Percentiles rank a stretch among this genome's conserved stretches.
phyloP scores from a whole-genome alignment of 2,329 filamentous ascomycete genomes.

The Ophiostoma quercus region DNA sequence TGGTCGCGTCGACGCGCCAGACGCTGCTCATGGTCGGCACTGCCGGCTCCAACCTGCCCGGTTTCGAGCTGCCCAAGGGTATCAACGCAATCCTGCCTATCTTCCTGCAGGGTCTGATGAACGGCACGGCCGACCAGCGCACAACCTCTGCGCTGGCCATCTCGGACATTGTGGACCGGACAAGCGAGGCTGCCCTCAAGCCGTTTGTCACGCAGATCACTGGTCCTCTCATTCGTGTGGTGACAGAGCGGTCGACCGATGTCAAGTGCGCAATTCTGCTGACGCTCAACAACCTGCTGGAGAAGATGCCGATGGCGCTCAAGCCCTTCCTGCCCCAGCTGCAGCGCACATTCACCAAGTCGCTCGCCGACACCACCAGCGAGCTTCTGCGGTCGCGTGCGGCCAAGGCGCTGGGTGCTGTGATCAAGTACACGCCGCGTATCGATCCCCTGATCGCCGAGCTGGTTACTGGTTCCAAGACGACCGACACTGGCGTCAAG shows the following conservation, averaged over 20 bases:
- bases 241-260: slow-evolving; percentile 91
- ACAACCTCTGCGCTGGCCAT: slow-evolving; percentile 89
- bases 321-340: slow-evolving; percentile 97
- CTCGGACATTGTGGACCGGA: slow-evolving; percentile 91
- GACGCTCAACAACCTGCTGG: slow-evolving; percentile 88
- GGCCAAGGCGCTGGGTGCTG: slow-evolving; percentile 85
- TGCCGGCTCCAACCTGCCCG: slow-evolving; percentile 74
- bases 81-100: slow-evolving; percentile 95
- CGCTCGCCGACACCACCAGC: slow-evolving; percentile 86
- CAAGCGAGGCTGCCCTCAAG: slow-evolving; percentile 79
- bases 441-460: slow-evolving; percentile 91
- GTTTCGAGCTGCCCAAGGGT: slow-evolving; percentile 89
- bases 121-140: slow-evolving; percentile 85
- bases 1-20: slow-evolving; percentile 81
- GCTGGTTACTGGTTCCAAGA: slow-evolving; percentile 92
- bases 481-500: slow-evolving; percentile 76
- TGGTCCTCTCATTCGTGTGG: slow-evolving; percentile 92
- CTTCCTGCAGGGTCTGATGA: slow-evolving; percentile 96
- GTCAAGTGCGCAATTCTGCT: slow-evolving; percentile 93
- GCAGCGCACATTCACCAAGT: slow-evolving; percentile 94
- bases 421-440: slow-evolving; percentile 92
- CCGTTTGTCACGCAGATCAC: slow-evolving; percentile 97
- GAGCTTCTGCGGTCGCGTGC: slow-evolving; percentile 81
- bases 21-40: slow-evolving; percentile 85
- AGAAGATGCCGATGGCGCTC: slow-evolving; percentile 92